A percentile compares a stretch with the other conserved stretches of the same genome.
phyloP scores from a whole-genome alignment of 2,329 filamentous ascomycete genomes.

The Cephalotrichum gorgonifer region DNA sequence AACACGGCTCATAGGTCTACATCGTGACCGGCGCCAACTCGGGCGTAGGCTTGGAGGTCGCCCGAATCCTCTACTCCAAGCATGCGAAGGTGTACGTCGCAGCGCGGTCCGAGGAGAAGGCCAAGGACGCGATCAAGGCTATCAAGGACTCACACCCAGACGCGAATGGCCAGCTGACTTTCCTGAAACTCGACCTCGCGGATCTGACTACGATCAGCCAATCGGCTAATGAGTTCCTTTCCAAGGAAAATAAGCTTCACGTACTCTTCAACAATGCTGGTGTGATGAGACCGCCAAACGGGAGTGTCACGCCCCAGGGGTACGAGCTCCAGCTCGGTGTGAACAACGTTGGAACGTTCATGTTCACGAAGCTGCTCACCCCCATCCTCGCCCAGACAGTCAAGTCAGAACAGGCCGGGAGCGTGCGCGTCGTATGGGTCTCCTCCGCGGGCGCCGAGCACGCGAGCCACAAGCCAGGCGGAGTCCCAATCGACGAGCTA shows the following conservation, averaged over 20 bases:
- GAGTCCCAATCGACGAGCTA: conserved; percentile 17
- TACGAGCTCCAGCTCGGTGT: conserved; percentile 32
- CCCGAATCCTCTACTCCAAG: conserved; percentile 39
- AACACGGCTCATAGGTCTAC: conserved; percentile 26
- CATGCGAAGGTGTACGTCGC: conserved; percentile 46
- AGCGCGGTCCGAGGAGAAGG: conserved; percentile 34
- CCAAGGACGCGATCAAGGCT: conserved; percentile 28
- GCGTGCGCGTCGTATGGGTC: conserved; percentile 22
- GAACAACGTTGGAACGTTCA: conserved; percentile 26
- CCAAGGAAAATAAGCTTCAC: conserved; percentile 21
- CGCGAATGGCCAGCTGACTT: conserved; percentile 28
- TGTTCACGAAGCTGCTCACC: conserved; percentile 26
- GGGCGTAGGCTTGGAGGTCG: conserved; percentile 40
- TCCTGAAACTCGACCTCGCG: conserved; percentile 32
- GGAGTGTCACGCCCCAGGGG: conserved; percentile 26
- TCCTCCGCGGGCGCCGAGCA: conserved; percentile 18
- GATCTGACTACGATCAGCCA: conserved; percentile 24
- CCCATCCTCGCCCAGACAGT: conserved; percentile 21
- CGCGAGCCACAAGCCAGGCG: conserved; percentile 11
- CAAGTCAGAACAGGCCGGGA: conserved; percentile 14
- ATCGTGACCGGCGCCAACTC: conserved; percentile 36
- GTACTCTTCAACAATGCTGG: conserved; percentile 35
- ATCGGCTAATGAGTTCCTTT: conserved; percentile 19
- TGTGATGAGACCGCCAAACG: conserved; percentile 28
- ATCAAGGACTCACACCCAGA: conserved; percentile 25